Evolutionary conservation across 2,329 filamentous ascomycete species (phyloP).

Genomic region (Ustulina deusta): DNA sequence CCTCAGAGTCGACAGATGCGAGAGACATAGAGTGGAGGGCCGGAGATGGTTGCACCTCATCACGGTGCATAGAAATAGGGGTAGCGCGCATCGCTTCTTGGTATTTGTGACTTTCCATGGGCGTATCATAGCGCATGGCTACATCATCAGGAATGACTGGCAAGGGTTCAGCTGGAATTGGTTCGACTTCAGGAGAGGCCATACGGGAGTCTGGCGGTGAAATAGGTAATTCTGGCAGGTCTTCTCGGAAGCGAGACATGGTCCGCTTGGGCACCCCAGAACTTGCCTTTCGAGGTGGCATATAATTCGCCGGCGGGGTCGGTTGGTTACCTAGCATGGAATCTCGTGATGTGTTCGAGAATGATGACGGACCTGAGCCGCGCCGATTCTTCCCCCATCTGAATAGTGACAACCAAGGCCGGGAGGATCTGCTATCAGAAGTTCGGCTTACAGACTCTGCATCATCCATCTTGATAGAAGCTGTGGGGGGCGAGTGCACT

Average conservation of each 20-base stretch:
- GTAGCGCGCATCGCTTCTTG: conserved; percentile 58
- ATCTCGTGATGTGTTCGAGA: conserved; percentile 90
- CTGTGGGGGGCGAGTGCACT: conserved; percentile 49
- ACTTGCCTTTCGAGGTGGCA: conserved; percentile 52
- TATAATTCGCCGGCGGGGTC: conserved; percentile 51
- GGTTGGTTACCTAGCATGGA: conserved; percentile 72
- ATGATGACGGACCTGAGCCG: conserved; percentile 75
- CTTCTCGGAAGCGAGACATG: conserved; percentile 91
- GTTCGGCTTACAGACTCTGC: conserved; percentile 64
- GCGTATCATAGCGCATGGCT: conserved; percentile 59
- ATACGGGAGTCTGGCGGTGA: conserved; percentile 87
- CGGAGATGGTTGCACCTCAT: conserved; percentile 61
- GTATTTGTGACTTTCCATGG: conserved; percentile 56
- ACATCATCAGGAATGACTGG: conserved; percentile 52
- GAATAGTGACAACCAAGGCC: conserved; percentile 80
- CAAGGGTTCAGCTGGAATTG: conserved; percentile 49
- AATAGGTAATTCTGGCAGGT: conserved; percentile 85
- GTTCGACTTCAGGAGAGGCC: conserved; percentile 78
- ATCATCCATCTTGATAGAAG: conserved; percentile 58
- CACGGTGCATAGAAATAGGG: conserved; percentile 58
- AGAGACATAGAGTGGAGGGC: conserved; percentile 83
- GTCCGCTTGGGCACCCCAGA: conserved; percentile 76
- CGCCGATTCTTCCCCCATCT: conserved; percentile 73
- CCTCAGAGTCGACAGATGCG: conserved; percentile 95
- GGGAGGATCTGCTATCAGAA: conserved; percentile 65